Evolutionary conservation across 2,329 filamentous ascomycete genomes (phyloP), one percentile per base, ranked within the genome.

Genomic region (Arthrobotrys sphaeroides): DNA sequence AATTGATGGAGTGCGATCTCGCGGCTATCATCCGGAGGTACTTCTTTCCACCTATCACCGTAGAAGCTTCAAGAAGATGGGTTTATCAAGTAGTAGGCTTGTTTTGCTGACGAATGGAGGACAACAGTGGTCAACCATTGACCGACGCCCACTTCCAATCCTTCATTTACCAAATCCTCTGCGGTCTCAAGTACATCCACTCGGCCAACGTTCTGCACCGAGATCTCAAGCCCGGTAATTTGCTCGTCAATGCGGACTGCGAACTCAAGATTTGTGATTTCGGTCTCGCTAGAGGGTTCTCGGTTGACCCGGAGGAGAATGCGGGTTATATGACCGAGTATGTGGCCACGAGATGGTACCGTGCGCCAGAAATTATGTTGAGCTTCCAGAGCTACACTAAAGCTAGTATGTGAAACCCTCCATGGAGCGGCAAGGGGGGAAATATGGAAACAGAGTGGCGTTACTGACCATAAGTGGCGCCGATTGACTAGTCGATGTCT

Each of bases 381-480:
- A 97, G 93, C 86, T 99, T 99, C 88, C 94, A 98, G 84, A 97
- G 93, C 85, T 99, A 99, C 84, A 99, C 95, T 81, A 99, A 99
- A 93, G 95, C 95, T 80, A 99, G 95, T 98, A 89, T 69, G 94
- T 94, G 6, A 13, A 33, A 33, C 42, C 20, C 40, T 20, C 78
- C 36, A 26, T 28, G n/a, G n/a, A n/a, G n/a, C n/a, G n/a, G n/a
- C n/a, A n/a, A n/a, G n/a, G n/a, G n/a, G n/a, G n/a, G n/a, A n/a
- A n/a, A n/a, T n/a, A n/a, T n/a, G n/a, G n/a, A n/a, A n/a, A n/a
- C n/a, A n/a, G n/a, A n/a, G n/a, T n/a, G n/a, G n/a, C n/a, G n/a
- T n/a, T 49, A 45, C 64, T 69, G 28, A 69, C n/a, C 28, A 43
- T 18, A 5, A 36, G 28, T 53, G 28, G n/a, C n/a, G n/a, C n/a